phyloP scores from a whole-genome alignment of 345 rosid species.

The Citrus hindsii region DNA sequence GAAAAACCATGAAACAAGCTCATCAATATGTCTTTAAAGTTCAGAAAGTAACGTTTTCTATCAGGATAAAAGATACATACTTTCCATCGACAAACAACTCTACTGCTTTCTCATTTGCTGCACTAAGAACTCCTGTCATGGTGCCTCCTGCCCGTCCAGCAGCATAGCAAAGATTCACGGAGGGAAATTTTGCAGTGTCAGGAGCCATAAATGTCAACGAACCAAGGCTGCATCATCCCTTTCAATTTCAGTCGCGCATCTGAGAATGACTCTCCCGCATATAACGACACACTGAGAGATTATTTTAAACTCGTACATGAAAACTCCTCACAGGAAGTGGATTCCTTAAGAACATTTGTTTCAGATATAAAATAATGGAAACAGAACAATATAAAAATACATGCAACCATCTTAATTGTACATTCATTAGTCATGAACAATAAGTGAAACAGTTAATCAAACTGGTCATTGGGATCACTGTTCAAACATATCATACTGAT shows the following conservation, averaged over 20 bases:
- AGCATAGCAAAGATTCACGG: slow-evolving; percentile 91
- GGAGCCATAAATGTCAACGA: slow-evolving; percentile 88
- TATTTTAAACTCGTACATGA: neutral
- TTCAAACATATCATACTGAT: neutral
- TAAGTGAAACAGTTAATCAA: neutral
- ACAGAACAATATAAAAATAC: neutral
- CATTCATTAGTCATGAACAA: neutral
- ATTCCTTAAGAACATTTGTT: neutral
- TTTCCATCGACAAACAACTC: slow-evolving; percentile 79
- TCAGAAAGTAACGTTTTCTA: neutral
- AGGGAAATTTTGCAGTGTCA: slow-evolving; percentile 85
- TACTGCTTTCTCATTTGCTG: slow-evolving; percentile 89
- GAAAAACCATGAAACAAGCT: neutral
- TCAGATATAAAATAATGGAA: neutral
- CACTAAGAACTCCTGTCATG: slow-evolving; percentile 99
- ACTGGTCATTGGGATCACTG: neutral
- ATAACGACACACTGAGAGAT: neutral
- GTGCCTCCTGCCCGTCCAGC: slow-evolving; percentile 99
- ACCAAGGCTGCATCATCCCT: slow-evolving; percentile 59
- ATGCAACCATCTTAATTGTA: neutral
- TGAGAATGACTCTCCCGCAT: neutral
- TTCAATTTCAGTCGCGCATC: neutral
- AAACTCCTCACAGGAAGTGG: neutral
- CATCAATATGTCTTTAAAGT: neutral
- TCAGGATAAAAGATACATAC: slow-evolving; percentile 37